These are phyloP conservation scores for Dipodascopsis tothii DNA, from an alignment of 805 yeast genomes.

Conservation along the genomic window DNA sequence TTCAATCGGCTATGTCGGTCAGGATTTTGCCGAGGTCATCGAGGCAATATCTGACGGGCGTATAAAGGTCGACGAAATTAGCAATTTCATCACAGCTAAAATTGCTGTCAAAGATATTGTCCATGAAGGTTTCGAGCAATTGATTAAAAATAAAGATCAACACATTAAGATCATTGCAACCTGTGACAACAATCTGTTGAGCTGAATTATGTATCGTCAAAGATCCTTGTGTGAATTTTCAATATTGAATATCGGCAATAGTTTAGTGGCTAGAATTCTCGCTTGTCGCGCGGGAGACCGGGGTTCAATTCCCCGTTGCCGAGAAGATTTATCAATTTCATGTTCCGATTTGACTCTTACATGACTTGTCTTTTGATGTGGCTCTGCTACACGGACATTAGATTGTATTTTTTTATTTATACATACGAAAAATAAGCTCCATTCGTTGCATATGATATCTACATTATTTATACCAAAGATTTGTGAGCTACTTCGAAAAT, in stretches of 20 bases:
- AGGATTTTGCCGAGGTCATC: constrained; percentile 52
- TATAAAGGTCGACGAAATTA: constrained; percentile 39
- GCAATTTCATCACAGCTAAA: constrained; percentile 45
- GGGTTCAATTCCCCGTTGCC: constrained; percentile 22
- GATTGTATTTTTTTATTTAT: not conserved
- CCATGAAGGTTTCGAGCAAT: constrained; percentile 46
- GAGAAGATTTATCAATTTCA: constrained; percentile 4
- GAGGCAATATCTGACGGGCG: constrained; percentile 42
- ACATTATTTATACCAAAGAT: too few species aligned
- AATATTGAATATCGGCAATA: too few species aligned
- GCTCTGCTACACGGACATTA: not conserved
- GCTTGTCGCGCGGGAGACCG: constrained; percentile 16
- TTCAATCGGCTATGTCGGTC: constrained; percentile 52
- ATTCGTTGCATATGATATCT: not conserved
- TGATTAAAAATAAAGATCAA: constrained; percentile 46
- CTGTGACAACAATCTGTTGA: not conserved
- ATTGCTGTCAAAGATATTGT: constrained; percentile 45
- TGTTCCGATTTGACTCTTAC: too few species aligned
- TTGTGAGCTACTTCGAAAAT: too few species aligned
- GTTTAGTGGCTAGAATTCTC: not conserved
- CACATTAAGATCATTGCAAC: constrained; percentile 18
- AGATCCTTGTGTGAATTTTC: too few species aligned
- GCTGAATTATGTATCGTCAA: too few species aligned
- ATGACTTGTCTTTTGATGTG: too few species aligned
- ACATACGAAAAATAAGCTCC: too few species aligned